phyloP scores from a whole-genome alignment of 2,329 filamentous ascomycete species.

The Coniochaeta sp. region DNA sequence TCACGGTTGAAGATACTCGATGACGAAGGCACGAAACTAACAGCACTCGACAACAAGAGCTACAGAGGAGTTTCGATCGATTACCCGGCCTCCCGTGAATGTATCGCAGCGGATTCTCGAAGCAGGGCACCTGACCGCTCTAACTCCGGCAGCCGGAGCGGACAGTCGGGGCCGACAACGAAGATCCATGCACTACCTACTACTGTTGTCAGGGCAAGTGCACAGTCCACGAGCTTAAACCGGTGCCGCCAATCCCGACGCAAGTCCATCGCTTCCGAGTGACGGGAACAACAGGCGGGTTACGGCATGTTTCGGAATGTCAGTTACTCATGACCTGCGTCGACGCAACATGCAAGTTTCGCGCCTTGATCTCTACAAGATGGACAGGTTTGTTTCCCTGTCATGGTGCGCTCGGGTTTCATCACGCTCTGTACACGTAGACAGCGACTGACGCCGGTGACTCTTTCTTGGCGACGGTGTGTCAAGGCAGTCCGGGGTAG shows the following conservation, averaged over 20 bases:
- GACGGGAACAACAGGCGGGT: conserved; percentile 1
- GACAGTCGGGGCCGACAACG: neutral
- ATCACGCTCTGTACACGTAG: neutral
- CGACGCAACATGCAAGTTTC: neutral
- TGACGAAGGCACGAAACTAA: neutral
- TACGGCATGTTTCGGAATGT: conserved; percentile 1
- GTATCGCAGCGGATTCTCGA: neutral
- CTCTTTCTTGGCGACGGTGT: neutral
- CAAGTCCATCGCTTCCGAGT: neutral
- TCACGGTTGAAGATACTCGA: neutral
- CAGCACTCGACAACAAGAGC: neutral
- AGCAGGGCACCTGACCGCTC: neutral
- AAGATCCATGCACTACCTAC: too few species aligned
- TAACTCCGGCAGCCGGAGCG: neutral
- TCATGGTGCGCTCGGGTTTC: neutral
- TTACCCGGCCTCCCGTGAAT: neutral
- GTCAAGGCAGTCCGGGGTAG: too few species aligned
- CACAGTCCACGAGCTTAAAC: conserved; percentile 2
- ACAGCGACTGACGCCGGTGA: neutral
- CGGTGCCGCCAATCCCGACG: neutral
- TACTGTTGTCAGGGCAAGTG: neutral
- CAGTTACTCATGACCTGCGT: neutral
- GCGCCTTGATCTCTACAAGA: neutral
- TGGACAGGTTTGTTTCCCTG: neutral
- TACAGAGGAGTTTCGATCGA: neutral